Percentiles rank a stretch among this genome's conserved stretches.
Conservation (phyloP, 1,284 basidiomycete genomes). For the Cryptococcus sp. region DNA sequence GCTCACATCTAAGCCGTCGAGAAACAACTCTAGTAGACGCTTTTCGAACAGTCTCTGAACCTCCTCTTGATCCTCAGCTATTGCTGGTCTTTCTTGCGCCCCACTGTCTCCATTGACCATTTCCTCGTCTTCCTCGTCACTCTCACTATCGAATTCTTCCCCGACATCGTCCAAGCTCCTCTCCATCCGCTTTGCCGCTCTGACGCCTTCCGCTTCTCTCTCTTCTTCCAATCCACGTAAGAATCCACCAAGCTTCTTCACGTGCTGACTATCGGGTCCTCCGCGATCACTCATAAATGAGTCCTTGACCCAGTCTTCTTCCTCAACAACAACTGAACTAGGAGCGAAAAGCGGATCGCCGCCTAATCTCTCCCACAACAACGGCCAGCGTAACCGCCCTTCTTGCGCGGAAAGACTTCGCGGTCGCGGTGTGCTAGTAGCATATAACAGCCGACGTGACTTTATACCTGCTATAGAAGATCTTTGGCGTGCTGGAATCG, state of each 20-base stretch:
- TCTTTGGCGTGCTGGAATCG: slow-evolving; percentile 37
- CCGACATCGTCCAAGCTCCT: slow-evolving; percentile 33
- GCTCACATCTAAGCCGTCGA: slow-evolving; percentile 53
- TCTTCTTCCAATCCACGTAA: slow-evolving; percentile 48
- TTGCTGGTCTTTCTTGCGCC: slow-evolving; percentile 4
- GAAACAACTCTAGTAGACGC: slow-evolving; percentile 46
- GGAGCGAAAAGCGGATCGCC: slow-evolving; percentile 25
- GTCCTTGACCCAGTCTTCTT: slow-evolving; percentile 35
- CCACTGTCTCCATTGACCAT: neutral
- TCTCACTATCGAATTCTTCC: slow-evolving; percentile 48
- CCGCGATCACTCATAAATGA: slow-evolving; percentile 30
- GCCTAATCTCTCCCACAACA: slow-evolving; percentile 50
- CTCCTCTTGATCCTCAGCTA: slow-evolving; percentile 33
- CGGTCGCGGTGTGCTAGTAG: slow-evolving; percentile 19
- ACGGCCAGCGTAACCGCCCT: slow-evolving; percentile 46
- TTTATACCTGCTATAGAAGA: slow-evolving; percentile 38
- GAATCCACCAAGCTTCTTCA: slow-evolving; percentile 47
- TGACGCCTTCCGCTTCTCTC: slow-evolving; percentile 40
- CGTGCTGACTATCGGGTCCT: slow-evolving; percentile 27
- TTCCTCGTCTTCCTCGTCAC: slow-evolving; percentile 30
- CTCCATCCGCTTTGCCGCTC: slow-evolving; percentile 38
- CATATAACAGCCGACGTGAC: slow-evolving; percentile 38
- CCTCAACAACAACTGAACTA: slow-evolving; percentile 26
- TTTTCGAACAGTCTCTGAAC: slow-evolving; percentile 43
- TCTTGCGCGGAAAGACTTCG: slow-evolving; percentile 23